Percentiles rank a stretch among this genome's conserved stretches.
phyloP scores from a whole-genome alignment of 2,329 filamentous ascomycete genomes.

The Apiospora aurea region DNA sequence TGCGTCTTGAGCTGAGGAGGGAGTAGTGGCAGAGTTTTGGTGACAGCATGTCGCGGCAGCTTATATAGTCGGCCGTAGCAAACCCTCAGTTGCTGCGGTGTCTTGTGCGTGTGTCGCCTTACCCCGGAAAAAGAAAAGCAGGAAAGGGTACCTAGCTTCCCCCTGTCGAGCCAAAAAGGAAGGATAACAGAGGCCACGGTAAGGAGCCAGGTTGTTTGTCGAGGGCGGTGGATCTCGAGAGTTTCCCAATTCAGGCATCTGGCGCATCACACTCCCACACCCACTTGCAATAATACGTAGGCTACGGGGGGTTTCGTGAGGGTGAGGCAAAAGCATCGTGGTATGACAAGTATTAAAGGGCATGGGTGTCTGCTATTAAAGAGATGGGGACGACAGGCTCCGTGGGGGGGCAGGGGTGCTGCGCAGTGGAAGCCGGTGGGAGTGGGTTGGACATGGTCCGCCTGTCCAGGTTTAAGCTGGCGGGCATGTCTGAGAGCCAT shows the following conservation, averaged over 20 bases:
- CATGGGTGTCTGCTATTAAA: slow-evolving; percentile 24
- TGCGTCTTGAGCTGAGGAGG: slow-evolving; percentile 10
- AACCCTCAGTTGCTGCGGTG: slow-evolving; percentile 2
- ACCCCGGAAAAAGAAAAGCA: slow-evolving; percentile 21
- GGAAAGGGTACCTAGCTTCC: background rate
- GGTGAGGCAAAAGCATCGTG: slow-evolving; percentile 11
- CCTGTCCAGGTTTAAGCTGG: slow-evolving; percentile 22
- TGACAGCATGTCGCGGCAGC: slow-evolving; percentile 20
- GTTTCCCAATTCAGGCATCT: slow-evolving; percentile 18
- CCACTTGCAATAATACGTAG: slow-evolving; percentile 17
- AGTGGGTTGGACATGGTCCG: slow-evolving; percentile 21
- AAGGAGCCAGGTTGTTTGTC: slow-evolving; percentile 20
- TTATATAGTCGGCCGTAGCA: slow-evolving; percentile 13
- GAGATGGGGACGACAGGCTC: slow-evolving; percentile 22
- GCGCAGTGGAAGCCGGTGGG: background rate
- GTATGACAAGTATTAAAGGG: slow-evolving; percentile 22
- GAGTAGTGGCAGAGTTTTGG: slow-evolving; percentile 11
- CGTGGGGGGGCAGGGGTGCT: slow-evolving; percentile 18
- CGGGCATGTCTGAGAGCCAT: slow-evolving; percentile 39
- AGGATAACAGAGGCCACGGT: slow-evolving; percentile 5
- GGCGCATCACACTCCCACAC: slow-evolving; percentile 19
- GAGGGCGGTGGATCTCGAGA: slow-evolving; percentile 12
- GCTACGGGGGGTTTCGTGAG: slow-evolving; percentile 1
- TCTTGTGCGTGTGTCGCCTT: slow-evolving; percentile 18
- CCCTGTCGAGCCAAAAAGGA: slow-evolving; percentile 4